These are phyloP conservation scores for Chlamydomonas eustigma DNA, from an alignment of 139 green algal species.

Conservation along the genomic window DNA sequence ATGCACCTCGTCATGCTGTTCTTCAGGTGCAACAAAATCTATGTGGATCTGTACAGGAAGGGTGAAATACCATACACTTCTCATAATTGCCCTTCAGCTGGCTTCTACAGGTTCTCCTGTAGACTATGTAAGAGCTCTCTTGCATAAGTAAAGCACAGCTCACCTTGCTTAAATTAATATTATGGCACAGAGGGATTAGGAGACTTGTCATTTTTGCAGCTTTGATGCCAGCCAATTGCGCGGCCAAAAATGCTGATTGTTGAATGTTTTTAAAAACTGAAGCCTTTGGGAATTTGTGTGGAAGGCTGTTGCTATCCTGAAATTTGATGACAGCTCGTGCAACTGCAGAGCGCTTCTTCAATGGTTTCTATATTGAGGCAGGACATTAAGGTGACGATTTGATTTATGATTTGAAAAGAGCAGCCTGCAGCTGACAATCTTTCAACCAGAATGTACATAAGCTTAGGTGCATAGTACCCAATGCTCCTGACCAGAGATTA, in stretches of 20 bases:
- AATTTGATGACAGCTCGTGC: neutral
- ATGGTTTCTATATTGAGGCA: too few relatives aligned
- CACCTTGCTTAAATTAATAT: conserved; percentile 64
- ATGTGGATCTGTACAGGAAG: neutral
- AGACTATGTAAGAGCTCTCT: too few relatives aligned
- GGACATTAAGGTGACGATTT: too few relatives aligned
- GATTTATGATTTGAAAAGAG: too few relatives aligned
- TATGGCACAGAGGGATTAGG: conserved; percentile 91
- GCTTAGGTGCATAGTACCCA: neutral
- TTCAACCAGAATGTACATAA: neutral
- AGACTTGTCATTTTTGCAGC: conserved; percentile 79
- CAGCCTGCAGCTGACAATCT: too few relatives aligned
- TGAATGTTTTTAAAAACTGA: neutral
- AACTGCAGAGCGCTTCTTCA: neutral
- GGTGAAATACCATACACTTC: too few relatives aligned
- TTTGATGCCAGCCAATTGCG: conserved; percentile 88
- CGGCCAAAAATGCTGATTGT: neutral
- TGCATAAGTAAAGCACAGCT: too few relatives aligned
- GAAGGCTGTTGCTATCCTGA: neutral
- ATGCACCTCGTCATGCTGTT: conserved; percentile 4
- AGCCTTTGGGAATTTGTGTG: neutral
- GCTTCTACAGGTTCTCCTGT: too few relatives aligned
- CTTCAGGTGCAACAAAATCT: neutral
- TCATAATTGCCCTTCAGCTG: too few relatives aligned
- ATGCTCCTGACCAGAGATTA: neutral